Conservation (phyloP, 352 stramenopile genomes). For the Pythium oligandrum region DNA sequence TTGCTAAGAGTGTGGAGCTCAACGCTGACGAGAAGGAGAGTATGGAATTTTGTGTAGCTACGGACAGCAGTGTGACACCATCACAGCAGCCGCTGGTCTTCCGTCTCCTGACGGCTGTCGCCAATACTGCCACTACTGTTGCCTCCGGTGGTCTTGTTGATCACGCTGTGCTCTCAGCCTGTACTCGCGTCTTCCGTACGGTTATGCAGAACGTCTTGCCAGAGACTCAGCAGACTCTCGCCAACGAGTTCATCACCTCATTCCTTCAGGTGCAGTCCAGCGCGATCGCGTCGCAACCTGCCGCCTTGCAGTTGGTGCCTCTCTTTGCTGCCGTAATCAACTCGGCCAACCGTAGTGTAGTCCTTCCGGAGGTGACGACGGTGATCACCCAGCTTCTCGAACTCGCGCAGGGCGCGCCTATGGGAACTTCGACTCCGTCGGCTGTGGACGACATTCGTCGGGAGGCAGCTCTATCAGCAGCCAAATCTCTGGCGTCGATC, state of each 20-base stretch:
- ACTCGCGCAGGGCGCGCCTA: constrained; percentile 39
- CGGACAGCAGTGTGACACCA: background rate
- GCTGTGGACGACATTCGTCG: constrained; percentile 37
- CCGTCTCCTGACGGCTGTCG: constrained; percentile 49
- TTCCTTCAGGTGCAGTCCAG: constrained; percentile 47
- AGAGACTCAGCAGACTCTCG: constrained; percentile 55
- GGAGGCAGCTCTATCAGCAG: constrained; percentile 53
- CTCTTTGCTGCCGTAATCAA: constrained; percentile 78
- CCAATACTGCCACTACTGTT: constrained; percentile 48
- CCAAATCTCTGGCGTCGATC: constrained; percentile 78
- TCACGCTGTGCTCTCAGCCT: constrained; percentile 38
- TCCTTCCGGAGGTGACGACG: constrained; percentile 50
- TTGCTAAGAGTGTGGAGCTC: constrained; percentile 78
- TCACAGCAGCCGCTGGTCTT: constrained; percentile 46
- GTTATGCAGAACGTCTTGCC: constrained; percentile 75
- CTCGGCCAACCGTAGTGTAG: constrained; percentile 52
- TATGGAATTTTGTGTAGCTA: constrained; percentile 79
- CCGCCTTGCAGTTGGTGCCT: constrained; percentile 65
- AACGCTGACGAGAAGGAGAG: constrained; percentile 62
- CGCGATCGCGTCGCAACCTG: constrained; percentile 21
- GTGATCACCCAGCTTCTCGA: constrained; percentile 77
- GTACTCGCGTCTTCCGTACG: constrained; percentile 58
- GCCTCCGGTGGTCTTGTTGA: constrained; percentile 26
- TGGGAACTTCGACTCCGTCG: constrained; percentile 5
- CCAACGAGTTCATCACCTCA: constrained; percentile 46